Percentiles rank a stretch among this genome's conserved stretches.
Evolutionary conservation across 106 monocot species (phyloP).

Genomic region (Dioscorea zingiberensis): DNA sequence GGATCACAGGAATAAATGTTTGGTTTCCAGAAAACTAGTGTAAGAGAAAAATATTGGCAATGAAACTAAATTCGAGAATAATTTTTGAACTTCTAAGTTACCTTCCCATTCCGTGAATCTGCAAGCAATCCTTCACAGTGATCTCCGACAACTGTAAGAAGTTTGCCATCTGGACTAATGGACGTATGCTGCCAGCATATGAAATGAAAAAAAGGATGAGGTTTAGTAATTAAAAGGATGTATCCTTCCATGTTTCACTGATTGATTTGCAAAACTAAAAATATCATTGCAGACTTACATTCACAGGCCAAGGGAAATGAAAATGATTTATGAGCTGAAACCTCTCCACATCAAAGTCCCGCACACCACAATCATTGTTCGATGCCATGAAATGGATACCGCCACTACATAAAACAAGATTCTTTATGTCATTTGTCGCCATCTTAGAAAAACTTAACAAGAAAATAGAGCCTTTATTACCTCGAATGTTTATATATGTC

Average conservation of each 20-base stretch:
- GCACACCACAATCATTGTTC: slow-evolving; percentile 58
- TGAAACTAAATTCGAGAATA: not conserved
- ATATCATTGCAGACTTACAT: slow-evolving; percentile 35
- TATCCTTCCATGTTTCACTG: too few species aligned
- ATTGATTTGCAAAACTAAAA: too few species aligned
- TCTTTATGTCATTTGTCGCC: too few species aligned
- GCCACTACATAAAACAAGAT: slow-evolving; percentile 27
- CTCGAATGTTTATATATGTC: slow-evolving; percentile 53
- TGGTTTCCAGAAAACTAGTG: not conserved
- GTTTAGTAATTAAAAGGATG: too few species aligned
- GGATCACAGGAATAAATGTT: not conserved
- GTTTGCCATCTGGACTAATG: slow-evolving; percentile 59
- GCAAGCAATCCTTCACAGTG: slow-evolving; percentile 54
- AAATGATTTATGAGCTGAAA: slow-evolving; percentile 68
- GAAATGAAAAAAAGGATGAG: not conserved
- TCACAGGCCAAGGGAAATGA: slow-evolving; percentile 71
- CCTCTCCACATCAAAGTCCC: slow-evolving; percentile 57
- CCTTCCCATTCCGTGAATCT: slow-evolving; percentile 67
- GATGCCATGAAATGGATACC: slow-evolving; percentile 47
- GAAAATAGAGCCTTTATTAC: slow-evolving; percentile 9
- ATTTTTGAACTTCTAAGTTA: slow-evolving; percentile 15
- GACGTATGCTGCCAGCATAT: slow-evolving; percentile 50
- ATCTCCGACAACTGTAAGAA: slow-evolving; percentile 65
- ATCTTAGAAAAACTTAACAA: not conserved
- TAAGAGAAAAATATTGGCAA: not conserved